Percentiles rank a stretch among this genome's conserved stretches.
These are phyloP conservation scores for Phytophthora hibernalis DNA, from an alignment of 352 stramenopile genomes.

Conservation along the genomic window DNA sequence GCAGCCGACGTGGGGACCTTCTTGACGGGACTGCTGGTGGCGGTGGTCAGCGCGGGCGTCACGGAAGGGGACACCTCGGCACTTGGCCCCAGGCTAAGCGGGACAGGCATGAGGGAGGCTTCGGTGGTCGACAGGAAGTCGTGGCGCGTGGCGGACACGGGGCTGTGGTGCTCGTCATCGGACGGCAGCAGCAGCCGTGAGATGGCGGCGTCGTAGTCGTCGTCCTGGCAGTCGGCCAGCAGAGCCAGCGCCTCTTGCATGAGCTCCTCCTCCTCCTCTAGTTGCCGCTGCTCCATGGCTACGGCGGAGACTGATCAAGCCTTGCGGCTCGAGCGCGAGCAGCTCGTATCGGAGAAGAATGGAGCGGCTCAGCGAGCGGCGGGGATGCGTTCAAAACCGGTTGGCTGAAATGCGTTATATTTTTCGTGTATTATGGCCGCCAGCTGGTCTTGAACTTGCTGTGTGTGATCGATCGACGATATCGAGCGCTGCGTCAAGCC, in stretches of 20 bases:
- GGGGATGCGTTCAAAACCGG: constrained; percentile 25
- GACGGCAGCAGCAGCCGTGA: constrained; percentile 47
- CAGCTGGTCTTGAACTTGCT: constrained; percentile 1
- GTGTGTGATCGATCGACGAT: background rate
- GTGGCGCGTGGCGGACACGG: constrained; percentile 27
- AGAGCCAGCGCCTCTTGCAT: constrained; percentile 56
- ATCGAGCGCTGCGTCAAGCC: too few species aligned
- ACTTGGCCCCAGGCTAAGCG: background rate
- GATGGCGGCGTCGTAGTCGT: constrained; percentile 38
- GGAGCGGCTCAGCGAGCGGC: background rate
- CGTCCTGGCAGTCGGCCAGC: constrained; percentile 44
- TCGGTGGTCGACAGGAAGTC: constrained; percentile 28
- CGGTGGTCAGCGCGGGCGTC: constrained; percentile 18
- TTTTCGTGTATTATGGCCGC: background rate
- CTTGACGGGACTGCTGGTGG: constrained; percentile 29
- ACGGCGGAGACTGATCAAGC: constrained; percentile 22
- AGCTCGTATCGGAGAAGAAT: constrained; percentile 28
- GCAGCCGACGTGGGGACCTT: constrained; percentile 20
- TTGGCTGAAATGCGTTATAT: constrained; percentile 27
- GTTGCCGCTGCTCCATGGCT: constrained; percentile 41
- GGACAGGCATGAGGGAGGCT: background rate
- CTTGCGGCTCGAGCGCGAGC: constrained; percentile 20
- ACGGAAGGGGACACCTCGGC: constrained; percentile 20
- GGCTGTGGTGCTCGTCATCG: constrained; percentile 33
- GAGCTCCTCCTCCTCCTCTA: constrained; percentile 44